Percentiles rank a stretch among this genome's conserved stretches.
phyloP scores from a whole-genome alignment of 345 rosid species.

The Hibiscus mutabilis region DNA sequence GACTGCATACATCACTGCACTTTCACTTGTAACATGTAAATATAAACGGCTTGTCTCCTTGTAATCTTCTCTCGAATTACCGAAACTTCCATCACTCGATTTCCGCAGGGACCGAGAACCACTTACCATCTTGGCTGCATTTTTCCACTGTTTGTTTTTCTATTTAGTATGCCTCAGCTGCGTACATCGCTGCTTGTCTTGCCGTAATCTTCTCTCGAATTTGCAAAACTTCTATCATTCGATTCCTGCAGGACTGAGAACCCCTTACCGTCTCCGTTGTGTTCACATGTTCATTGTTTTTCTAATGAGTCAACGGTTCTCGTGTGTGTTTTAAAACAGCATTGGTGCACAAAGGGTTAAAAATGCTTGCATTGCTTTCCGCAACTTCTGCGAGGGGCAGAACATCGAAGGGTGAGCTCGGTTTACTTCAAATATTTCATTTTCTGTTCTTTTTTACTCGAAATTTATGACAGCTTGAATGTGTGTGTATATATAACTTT shows the following conservation, averaged over 20 bases:
- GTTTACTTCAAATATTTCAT: not conserved
- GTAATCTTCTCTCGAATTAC: not conserved
- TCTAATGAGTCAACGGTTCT: conserved; percentile 7
- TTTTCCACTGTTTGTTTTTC: not conserved
- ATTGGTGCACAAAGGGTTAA: conserved; percentile 87
- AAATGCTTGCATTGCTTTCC: conserved; percentile 74
- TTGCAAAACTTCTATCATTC: not conserved
- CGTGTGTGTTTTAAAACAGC: conserved; percentile 40
- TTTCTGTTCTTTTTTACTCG: not conserved
- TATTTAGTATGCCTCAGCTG: not conserved
- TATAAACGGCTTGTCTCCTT: not conserved
- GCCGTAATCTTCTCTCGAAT: not conserved
- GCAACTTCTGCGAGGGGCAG: conserved; percentile 72
- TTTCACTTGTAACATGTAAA: not conserved
- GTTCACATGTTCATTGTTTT: not conserved
- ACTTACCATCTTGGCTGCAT: not conserved
- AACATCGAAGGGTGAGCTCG: conserved; percentile 62
- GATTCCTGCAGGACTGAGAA: not conserved
- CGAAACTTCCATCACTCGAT: not conserved
- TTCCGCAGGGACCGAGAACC: not conserved
- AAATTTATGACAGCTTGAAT: not conserved
- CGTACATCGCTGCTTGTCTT: too few relatives aligned
- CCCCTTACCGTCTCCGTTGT: not conserved
- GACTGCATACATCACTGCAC: not conserved
- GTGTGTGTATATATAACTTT: conserved; percentile 2